Percentiles rank a stretch among this genome's conserved stretches.
Evolutionary conservation across 768 basidiomycete species (phyloP).

Genomic region (Lentinula edodes): DNA sequence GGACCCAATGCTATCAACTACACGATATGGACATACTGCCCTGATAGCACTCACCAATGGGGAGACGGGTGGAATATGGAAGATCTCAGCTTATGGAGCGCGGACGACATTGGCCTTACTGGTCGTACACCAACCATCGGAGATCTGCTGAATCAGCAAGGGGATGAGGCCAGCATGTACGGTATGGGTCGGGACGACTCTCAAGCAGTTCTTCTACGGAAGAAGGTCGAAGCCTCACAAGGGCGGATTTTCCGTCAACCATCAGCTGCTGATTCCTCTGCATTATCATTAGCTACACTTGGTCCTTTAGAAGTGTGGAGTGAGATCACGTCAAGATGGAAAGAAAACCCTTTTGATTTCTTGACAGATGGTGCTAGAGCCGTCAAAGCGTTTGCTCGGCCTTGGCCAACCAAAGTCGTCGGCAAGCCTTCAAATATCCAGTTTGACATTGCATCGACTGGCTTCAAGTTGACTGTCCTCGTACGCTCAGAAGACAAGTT

Average conservation of each 20-base stretch:
- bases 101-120: conserved; percentile 50
- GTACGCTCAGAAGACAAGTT: conserved; percentile 57
- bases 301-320: conserved; percentile 13
- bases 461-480: conserved; percentile 62
- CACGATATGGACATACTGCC: conserved; percentile 86
- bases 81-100: conserved; percentile 85
- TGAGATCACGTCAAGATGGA: conserved; percentile 22
- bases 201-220: conserved; percentile 31
- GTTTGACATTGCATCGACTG: conserved; percentile 70
- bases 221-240: conserved; percentile 13
- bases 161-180: conserved; percentile 20
- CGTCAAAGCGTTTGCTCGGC: conserved; percentile 76
- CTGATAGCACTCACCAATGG: conserved; percentile 81
- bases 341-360: conserved; percentile 59
- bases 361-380: conserved; percentile 85
- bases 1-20: conserved; percentile 71
- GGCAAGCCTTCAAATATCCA: conserved; percentile 60
- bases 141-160: conserved; percentile 15
- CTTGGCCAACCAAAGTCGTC: conserved; percentile 73
- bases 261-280: conserved; percentile 21
- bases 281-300: conserved; percentile 31
- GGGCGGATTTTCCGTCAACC: conserved; percentile 4
- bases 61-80: conserved; percentile 98
- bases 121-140: conserved; percentile 9
- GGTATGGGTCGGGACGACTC: conserved; percentile 25